Evolutionary conservation across 257 asterid genomes (phyloP).

Genomic region (Leptodermis oblonga): DNA sequence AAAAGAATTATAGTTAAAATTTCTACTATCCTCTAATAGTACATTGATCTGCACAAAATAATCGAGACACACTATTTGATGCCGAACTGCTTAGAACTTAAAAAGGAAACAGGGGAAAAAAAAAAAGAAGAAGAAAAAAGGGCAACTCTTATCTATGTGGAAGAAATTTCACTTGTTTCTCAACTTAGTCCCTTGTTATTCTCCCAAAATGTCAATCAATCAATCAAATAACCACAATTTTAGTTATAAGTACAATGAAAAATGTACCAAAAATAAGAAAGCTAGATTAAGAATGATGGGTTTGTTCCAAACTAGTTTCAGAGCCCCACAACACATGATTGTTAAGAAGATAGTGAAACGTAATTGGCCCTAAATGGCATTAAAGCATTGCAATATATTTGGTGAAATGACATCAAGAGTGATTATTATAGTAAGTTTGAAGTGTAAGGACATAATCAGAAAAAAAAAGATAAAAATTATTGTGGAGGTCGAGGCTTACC

Average conservation of each 20-base stretch:
- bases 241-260: not conserved
- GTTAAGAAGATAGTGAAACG: not conserved
- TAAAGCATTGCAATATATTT: not conserved
- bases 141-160: not conserved
- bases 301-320: not conserved
- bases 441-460: no score
- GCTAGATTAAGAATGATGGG: not conserved
- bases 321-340: not conserved
- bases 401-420: not conserved
- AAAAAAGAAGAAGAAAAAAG: no score
- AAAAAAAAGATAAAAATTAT: no score
- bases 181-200: not conserved
- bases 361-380: not conserved
- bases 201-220: not conserved
- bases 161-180: not conserved
- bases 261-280: not conserved
- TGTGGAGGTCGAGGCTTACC: no score
- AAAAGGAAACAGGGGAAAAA: no score
- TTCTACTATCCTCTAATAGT: no score
- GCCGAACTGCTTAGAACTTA: no score
- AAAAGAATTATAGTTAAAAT: no score
- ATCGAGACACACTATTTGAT: no score
- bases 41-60: no score
- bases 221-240: not conserved
- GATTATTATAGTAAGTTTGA: no score